These are phyloP conservation scores for Aureobasidium pullulans DNA, from an alignment of 2,329 filamentous ascomycete species.

Conservation along the genomic window DNA sequence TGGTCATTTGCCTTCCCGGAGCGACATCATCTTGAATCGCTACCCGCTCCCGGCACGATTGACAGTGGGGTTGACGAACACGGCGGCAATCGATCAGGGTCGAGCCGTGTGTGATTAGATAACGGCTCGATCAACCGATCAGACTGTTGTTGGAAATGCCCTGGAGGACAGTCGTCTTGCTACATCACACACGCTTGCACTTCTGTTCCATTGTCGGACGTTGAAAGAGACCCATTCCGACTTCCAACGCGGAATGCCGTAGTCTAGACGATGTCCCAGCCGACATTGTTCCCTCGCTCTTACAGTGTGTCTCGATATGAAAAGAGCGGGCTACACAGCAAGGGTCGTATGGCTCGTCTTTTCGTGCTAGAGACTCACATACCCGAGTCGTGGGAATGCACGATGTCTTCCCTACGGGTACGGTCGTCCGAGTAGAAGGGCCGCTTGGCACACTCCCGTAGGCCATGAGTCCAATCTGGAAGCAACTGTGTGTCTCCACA, in stretches of 20 bases:
- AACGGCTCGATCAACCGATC: background rate
- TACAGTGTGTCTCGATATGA: background rate
- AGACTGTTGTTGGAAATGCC: background rate
- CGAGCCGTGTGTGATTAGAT: slow-evolving; percentile 3
- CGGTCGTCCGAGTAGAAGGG: no score
- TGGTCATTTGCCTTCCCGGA: background rate
- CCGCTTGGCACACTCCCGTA: no score
- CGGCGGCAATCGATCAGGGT: background rate
- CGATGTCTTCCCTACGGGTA: no score
- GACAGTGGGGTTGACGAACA: background rate
- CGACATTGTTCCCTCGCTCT: background rate
- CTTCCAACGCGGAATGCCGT: background rate
- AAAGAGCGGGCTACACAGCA: no score
- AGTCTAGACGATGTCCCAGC: no score
- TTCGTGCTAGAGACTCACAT: no score
- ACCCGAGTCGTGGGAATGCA: no score
- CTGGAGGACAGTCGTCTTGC: no score
- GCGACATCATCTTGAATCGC: background rate
- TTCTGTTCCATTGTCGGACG: no score
- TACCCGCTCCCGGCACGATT: background rate
- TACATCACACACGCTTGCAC: no score
- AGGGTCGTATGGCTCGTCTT: background rate
- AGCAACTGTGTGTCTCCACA: no score
- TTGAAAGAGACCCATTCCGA: background rate
- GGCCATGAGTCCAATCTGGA: no score